Conservation (phyloP, 257 asterid genomes). For the Scutellaria barbata region DNA sequence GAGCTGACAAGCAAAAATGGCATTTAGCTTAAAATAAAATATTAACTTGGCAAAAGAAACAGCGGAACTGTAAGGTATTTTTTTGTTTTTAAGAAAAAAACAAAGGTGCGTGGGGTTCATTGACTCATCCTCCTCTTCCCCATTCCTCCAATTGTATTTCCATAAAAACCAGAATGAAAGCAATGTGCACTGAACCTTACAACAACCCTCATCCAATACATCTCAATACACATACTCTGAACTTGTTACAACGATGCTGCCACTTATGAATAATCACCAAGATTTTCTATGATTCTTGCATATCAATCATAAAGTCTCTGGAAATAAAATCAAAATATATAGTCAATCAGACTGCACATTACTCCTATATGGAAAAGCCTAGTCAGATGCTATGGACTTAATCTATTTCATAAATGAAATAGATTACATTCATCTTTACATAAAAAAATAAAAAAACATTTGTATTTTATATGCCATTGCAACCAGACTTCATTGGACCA, state of each 20-base stretch:
- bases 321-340: slow-evolving; percentile 10
- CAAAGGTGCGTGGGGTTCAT: background rate
- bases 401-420: background rate
- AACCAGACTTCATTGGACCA: background rate
- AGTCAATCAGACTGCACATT: background rate
- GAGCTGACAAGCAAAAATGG: slow-evolving; percentile 51
- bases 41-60: background rate
- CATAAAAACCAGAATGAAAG: background rate
- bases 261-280: background rate
- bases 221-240: background rate
- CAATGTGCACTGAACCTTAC: background rate
- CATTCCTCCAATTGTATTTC: background rate
- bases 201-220: background rate
- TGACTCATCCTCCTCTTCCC: background rate
- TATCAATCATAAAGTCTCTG: slow-evolving; percentile 3
- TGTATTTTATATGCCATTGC: background rate
- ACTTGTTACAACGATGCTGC: background rate
- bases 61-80: background rate
- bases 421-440: background rate
- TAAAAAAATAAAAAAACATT: background rate
- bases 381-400: too few relatives aligned
- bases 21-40: slow-evolving; percentile 21
- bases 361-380: too few relatives aligned
- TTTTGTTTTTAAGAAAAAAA: background rate
- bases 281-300: background rate